phyloP scores from a whole-genome alignment of 1,284 basidiomycete genomes.

The Sparassis latifolia region DNA sequence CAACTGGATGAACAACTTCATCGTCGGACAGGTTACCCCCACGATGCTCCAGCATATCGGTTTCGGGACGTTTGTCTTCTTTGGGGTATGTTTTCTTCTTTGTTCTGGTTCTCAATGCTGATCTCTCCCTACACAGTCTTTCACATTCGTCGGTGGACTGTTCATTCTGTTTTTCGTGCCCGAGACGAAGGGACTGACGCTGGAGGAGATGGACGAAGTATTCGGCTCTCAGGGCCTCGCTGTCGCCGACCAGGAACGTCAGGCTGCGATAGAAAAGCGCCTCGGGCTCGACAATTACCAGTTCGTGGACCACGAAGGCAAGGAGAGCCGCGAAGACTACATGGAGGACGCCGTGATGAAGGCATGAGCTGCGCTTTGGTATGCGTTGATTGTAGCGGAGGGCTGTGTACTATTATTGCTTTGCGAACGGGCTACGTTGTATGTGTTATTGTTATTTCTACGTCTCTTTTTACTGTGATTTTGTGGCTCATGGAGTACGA shows the following conservation, averaged over 20 bases:
- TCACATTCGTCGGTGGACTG: conserved; percentile 56
- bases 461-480: too few species aligned
- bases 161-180: conserved; percentile 62
- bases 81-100: conserved; percentile 39
- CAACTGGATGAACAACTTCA: conserved; percentile 46
- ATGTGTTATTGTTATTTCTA: too few species aligned
- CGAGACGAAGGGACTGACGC: conserved; percentile 60
- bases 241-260: conserved; percentile 46
- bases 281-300: conserved; percentile 41
- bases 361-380: not conserved
- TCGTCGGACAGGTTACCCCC: conserved; percentile 50
- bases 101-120: not conserved
- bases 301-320: conserved; percentile 8
- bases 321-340: not conserved
- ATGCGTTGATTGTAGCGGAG: not conserved
- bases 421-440: too few species aligned
- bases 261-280: conserved; percentile 48
- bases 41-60: conserved; percentile 51
- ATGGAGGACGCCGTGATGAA: conserved; percentile 15
- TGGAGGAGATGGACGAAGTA: conserved; percentile 69
- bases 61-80: conserved; percentile 67
- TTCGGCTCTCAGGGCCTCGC: conserved; percentile 52
- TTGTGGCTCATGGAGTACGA: too few species aligned
- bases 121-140: conserved; percentile 29
- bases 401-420: not conserved